Evolutionary conservation across 164 flowering plant species (phyloP), one percentile per base, ranked within the genome.

Genomic region (Kalanchoe fedtschenkoi): DNA sequence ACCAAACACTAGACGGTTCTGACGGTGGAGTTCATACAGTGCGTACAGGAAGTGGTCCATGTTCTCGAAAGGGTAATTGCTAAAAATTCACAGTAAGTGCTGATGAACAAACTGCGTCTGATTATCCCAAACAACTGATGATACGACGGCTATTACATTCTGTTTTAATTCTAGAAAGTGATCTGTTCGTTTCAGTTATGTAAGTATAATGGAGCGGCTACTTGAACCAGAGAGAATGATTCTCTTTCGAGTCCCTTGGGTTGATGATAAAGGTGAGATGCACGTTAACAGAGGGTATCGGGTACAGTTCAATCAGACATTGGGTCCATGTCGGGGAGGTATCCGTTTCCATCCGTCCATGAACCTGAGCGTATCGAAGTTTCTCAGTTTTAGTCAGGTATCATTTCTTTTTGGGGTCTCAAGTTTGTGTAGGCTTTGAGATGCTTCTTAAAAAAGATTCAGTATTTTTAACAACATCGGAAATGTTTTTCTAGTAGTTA

Each of bases 311-410:
- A 95, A 79, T 71, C 97, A 87, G 76, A 80, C 90, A 15, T 65
- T 91, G 70, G 99, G 99, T 70, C 99, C 99, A 29, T 95, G 95
- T 71, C 86, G 99, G 62, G 99, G 99, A 53, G 96, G 96, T 62
- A 73, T 95, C 16, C 97, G 97, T 39, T 91, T 78, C 65, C 97
- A 95, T 75, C 90, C 95, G 34, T 72, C 79, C 21, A 80, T 95
- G 96, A 95, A 84, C 78, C 79, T 91, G 73, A 91, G 97, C 73
- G 76, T 80, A 58, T 82, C 91, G 58, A 95, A 95, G 75, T 95
- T 91, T 74, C 97, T 95, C 66, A 87, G 87, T 33, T 89, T 95
- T 68, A 83, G 84, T 71, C 97, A 95, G 99, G 99, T 91, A 78
- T 51, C 62, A 2, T 51, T 19, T 55, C 63, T 17, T 57, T n/a